Evolutionary conservation across 2,329 filamentous ascomycete genomes (phyloP).

Genomic region (Aspergillus tanneri): DNA sequence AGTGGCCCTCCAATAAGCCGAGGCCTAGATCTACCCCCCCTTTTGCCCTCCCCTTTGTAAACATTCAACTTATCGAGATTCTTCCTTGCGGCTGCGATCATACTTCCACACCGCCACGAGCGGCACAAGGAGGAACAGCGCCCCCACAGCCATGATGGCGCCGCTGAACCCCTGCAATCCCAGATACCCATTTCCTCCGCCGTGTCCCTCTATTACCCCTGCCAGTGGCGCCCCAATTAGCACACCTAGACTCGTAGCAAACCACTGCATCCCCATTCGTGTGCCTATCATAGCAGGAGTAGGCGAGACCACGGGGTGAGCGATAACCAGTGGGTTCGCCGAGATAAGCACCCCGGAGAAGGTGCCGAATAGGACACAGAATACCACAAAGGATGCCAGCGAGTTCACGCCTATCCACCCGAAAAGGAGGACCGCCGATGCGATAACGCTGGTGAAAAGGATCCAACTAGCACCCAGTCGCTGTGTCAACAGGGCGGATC

Average conservation of each 20-base stretch:
- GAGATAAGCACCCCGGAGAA: constrained; percentile 3
- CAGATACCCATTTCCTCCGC: constrained; percentile 1
- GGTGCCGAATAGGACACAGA: constrained; percentile 42
- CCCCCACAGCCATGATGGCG: constrained; percentile 7
- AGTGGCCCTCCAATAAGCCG: no score
- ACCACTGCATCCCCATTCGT: constrained; percentile 7
- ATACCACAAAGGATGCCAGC: constrained; percentile 59
- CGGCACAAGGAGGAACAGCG: constrained; percentile 1
- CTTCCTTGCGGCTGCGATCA: constrained; percentile 1
- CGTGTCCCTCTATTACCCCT: background rate
- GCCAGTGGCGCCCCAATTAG: constrained; percentile 5
- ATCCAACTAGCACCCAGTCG: constrained; percentile 1
- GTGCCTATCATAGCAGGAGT: background rate
- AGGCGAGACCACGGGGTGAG: constrained; percentile 4
- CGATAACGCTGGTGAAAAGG: background rate
- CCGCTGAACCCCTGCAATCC: constrained; percentile 8
- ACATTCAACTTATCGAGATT: no score
- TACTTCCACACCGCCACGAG: constrained; percentile 4
- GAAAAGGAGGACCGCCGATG: background rate
- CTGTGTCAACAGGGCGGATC: background rate
- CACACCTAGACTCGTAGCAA: constrained; percentile 1
- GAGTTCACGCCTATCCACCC: constrained; percentile 27
- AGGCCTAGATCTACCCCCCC: no score
- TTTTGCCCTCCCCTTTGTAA: no score
- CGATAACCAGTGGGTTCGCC: constrained; percentile 1